Evolutionary conservation across 306 rosid species (phyloP).

Genomic region (Cicer cuneatum): DNA sequence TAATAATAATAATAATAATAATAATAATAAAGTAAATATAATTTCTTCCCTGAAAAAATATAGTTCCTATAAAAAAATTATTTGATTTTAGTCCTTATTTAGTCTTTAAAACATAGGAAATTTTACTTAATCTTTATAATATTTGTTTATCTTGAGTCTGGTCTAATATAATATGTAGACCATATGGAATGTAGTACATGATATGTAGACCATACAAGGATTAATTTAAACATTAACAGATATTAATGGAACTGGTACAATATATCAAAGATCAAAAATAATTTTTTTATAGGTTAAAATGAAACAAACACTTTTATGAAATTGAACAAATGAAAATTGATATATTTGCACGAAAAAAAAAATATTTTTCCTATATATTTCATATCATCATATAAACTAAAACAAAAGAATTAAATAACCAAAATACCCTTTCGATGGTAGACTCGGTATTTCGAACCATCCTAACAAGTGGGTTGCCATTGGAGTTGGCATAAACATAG

Average conservation of each 20-base stretch:
- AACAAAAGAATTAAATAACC: not conserved
- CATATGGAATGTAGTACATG: not conserved
- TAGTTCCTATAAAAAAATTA: not conserved
- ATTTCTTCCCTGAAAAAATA: not conserved
- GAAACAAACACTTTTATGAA: too few species aligned
- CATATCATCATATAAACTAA: not conserved
- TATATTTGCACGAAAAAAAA: not conserved
- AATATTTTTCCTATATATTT: not conserved
- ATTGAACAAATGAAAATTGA: too few species aligned
- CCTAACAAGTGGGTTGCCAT: slow-evolving; percentile 52
- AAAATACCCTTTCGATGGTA: slow-evolving; percentile 77
- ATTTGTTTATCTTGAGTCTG: not conserved
- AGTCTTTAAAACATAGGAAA: not conserved
- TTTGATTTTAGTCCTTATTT: not conserved
- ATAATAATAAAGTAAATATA: not conserved
- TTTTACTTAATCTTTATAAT: not conserved
- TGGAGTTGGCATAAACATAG: slow-evolving; percentile 57
- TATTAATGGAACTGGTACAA: not conserved
- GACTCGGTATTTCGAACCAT: slow-evolving; percentile 73
- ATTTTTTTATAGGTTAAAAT: too few species aligned
- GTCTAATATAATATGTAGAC: not conserved
- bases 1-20: too few species aligned
- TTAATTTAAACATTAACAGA: not conserved
- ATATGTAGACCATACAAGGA: not conserved
- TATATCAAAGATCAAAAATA: not conserved